Conservation (phyloP, 75 land plant genomes). For the Pseudotsuga menziesii region DNA sequence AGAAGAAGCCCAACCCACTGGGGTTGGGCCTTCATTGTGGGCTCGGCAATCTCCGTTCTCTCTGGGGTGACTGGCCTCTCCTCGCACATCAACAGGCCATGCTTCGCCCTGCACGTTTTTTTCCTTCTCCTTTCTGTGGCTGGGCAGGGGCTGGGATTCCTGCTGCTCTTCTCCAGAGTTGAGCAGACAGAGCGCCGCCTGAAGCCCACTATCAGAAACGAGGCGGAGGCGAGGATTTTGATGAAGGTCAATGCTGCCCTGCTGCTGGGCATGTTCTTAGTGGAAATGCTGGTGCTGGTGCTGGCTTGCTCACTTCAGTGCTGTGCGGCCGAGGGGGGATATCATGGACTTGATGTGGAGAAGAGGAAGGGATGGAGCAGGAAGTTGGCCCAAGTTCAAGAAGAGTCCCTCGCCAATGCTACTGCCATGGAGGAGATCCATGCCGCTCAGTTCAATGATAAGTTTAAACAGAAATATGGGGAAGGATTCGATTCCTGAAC, state of each 20-base stretch:
- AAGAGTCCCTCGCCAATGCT: too few relatives aligned
- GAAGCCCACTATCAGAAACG: background rate
- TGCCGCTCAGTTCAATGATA: too few relatives aligned
- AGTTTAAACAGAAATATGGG: too few relatives aligned
- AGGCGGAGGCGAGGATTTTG: background rate
- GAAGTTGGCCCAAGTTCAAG: too few relatives aligned
- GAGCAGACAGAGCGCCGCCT: background rate
- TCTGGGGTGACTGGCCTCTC: background rate
- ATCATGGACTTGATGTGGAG: too few relatives aligned
- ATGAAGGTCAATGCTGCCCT: background rate
- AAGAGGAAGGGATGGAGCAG: too few relatives aligned
- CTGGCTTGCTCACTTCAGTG: too few relatives aligned
- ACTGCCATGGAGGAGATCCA: too few relatives aligned
- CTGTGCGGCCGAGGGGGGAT: too few relatives aligned
- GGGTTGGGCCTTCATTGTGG: background rate
- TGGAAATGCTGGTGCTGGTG: too few relatives aligned
- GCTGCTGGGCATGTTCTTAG: background rate
- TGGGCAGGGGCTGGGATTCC: background rate
- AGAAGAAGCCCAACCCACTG: background rate
- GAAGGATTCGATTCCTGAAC: too few relatives aligned
- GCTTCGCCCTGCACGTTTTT: background rate
- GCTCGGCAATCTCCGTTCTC: background rate
- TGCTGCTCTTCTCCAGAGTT: background rate
- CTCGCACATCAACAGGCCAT: background rate
- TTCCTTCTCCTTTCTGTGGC: background rate